Evolutionary conservation across 768 basidiomycete species (phyloP).

Genomic region (Boletus rufocinnamomeus): DNA sequence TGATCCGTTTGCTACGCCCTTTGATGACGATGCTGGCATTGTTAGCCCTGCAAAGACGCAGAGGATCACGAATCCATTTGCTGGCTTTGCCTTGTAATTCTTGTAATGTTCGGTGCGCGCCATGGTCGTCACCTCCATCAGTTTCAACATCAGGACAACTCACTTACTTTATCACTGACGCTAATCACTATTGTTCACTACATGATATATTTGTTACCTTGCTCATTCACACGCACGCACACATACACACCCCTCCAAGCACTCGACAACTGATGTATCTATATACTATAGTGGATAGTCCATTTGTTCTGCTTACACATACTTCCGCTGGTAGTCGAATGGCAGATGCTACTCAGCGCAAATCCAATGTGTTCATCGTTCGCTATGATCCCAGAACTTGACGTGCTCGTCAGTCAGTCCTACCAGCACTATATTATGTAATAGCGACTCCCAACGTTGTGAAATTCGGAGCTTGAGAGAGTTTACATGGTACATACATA

Average conservation of each 20-base stretch:
- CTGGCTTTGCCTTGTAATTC: conserved; percentile 35
- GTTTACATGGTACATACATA: background rate
- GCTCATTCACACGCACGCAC: conserved; percentile 9
- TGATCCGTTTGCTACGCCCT: conserved; percentile 75
- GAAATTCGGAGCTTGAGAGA: background rate
- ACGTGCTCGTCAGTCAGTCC: too few species aligned
- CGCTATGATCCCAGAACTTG: background rate
- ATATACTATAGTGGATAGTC: conserved; percentile 30
- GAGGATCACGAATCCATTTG: conserved; percentile 58
- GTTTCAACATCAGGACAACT: background rate
- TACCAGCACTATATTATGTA: background rate
- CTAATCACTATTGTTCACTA: conserved; percentile 16
- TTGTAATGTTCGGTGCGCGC: background rate
- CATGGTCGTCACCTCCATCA: background rate
- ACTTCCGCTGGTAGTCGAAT: conserved; percentile 6
- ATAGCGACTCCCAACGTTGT: background rate
- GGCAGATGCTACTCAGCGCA: conserved; percentile 4
- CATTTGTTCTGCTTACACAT: conserved; percentile 2
- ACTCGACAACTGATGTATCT: conserved; percentile 26
- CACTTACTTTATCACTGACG: conserved; percentile 17
- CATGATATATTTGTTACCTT: conserved; percentile 10
- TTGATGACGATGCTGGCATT: conserved; percentile 66
- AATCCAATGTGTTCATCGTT: conserved; percentile 1
- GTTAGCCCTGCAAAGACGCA: conserved; percentile 36
- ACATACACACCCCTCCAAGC: background rate